These are phyloP conservation scores for Scenedesmus sp. DNA, from an alignment of 163 green algal species.

Conservation along the genomic window DNA sequence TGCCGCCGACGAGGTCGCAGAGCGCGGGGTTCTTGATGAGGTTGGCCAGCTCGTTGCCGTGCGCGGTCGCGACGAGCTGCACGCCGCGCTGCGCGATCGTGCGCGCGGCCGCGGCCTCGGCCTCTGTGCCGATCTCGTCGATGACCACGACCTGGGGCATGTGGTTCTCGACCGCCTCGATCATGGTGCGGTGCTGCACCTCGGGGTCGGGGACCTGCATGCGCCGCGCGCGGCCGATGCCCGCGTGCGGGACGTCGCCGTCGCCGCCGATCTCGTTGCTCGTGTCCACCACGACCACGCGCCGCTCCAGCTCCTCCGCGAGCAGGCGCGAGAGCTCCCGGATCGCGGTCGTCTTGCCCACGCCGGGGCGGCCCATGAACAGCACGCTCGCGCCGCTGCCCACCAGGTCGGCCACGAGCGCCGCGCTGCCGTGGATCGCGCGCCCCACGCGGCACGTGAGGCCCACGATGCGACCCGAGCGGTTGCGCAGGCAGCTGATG, in stretches of 20 bases:
- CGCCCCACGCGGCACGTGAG: constrained; percentile 92
- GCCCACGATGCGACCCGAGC: constrained; percentile 81
- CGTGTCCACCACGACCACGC: constrained; percentile 83
- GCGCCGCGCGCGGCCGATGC: constrained; percentile 87
- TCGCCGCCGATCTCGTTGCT: constrained; percentile 98
- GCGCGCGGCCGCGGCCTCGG: constrained; percentile 85
- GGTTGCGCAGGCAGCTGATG: constrained; percentile 90
- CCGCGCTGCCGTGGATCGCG: constrained; percentile 73
- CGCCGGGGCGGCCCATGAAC: constrained; percentile 67
- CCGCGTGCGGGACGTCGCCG: constrained; percentile 93
- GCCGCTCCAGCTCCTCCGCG: constrained; percentile 77
- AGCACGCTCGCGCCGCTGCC: constrained; percentile 33
- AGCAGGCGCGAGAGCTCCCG: constrained; percentile 87
- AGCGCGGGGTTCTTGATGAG: constrained; percentile 97
- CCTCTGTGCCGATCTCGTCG: constrained; percentile 96
- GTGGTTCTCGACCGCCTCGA: constrained; percentile 99
- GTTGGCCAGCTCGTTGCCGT: constrained; percentile 92
- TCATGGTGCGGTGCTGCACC: constrained; percentile 94
- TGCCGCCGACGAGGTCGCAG: constrained; percentile 88
- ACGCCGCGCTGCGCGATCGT: constrained; percentile 95
- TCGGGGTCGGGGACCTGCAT: constrained; percentile 95
- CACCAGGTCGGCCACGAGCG: constrained; percentile 59
- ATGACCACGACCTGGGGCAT: constrained; percentile 94
- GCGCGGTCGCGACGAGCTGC: constrained; percentile 92
- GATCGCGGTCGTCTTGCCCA: constrained; percentile 97